A percentile compares a stretch with the other conserved stretches of the same genome.
These are phyloP conservation scores for Arabidopsis hybrid DNA, from an alignment of 441 rosid genomes.

Conservation along the genomic window DNA sequence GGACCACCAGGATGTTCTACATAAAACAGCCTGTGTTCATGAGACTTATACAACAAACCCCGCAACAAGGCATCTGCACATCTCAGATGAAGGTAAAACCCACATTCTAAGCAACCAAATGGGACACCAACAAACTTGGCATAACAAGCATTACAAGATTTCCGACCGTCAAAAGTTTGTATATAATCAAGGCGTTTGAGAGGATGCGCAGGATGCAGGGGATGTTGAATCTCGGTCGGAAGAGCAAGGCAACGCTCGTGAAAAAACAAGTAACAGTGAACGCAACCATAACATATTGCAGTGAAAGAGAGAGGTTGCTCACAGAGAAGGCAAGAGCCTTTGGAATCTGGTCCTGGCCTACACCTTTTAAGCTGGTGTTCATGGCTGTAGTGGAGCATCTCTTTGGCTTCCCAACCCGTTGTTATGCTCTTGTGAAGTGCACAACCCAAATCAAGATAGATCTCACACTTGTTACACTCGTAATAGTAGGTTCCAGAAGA, in stretches of 20 bases:
- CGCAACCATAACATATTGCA: conserved; percentile 1
- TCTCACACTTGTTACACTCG: conserved; percentile 27
- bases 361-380: neutral
- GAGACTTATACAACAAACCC: neutral
- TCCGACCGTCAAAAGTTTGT: neutral
- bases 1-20: neutral
- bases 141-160: neutral
- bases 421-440: neutral
- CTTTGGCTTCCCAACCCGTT: neutral
- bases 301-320: conserved; percentile 11
- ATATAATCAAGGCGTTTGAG: conserved; percentile 13
- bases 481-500: neutral
- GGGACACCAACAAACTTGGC: neutral
- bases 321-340: conserved; percentile 23
- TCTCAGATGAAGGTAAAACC: conserved; percentile 9
- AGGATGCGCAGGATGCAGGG: conserved; percentile 30
- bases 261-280: conserved; percentile 16
- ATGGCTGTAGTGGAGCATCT: conserved; percentile 8
- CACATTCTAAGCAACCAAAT: conserved; percentile 26
- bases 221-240: conserved; percentile 28
- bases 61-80: conserved; percentile 34
- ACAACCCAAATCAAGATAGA: neutral
- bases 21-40: conserved; percentile 19
- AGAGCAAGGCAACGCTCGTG: conserved; percentile 34
- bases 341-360: neutral